Evolutionary conservation across 345 rosid species (phyloP).

Genomic region (Eucalyptus polybractea): DNA sequence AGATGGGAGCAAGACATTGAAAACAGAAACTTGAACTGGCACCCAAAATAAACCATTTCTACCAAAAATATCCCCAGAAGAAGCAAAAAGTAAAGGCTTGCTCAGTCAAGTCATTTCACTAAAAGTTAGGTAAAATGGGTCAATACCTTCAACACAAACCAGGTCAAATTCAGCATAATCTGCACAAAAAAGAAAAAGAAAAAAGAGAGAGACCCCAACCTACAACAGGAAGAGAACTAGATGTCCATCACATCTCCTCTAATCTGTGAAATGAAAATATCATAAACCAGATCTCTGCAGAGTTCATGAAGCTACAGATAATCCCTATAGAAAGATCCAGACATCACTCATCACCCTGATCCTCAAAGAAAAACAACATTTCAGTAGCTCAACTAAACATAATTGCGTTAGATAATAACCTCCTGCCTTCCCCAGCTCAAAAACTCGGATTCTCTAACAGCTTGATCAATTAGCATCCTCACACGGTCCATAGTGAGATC

Average conservation of each 20-base stretch:
- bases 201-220: neutral
- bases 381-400: neutral
- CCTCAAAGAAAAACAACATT: neutral
- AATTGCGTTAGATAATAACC: neutral
- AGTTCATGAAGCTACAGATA: neutral
- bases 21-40: neutral
- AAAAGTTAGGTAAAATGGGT: neutral
- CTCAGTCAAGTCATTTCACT: neutral
- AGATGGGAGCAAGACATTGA: neutral
- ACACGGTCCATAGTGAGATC: neutral
- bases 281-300: neutral
- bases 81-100: neutral
- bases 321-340: neutral
- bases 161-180: neutral
- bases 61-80: neutral
- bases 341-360: neutral
- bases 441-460: neutral
- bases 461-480: neutral
- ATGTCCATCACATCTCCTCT: neutral
- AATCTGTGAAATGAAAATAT: neutral
- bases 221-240: neutral
- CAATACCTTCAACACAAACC: neutral
- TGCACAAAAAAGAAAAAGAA: neutral
- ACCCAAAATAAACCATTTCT: neutral
- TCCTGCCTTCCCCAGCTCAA: neutral